A percentile compares a stretch with the other conserved stretches of the same genome.
Evolutionary conservation across 768 basidiomycete genomes (phyloP).

Genomic region (Tylopilus sp.): DNA sequence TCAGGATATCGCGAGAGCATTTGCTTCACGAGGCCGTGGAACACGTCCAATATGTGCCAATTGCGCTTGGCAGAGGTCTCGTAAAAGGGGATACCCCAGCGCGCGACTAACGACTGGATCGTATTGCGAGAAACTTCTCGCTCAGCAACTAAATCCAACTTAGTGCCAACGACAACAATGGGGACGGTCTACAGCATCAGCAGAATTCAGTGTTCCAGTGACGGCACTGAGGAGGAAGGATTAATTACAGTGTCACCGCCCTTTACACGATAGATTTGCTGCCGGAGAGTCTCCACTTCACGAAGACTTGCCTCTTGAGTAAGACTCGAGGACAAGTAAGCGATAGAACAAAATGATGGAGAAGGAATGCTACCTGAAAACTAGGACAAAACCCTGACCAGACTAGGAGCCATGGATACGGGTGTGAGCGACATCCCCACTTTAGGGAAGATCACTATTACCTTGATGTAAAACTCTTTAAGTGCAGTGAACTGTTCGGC

Average conservation of each 20-base stretch:
- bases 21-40: constrained; percentile 71
- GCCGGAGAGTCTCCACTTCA: constrained; percentile 76
- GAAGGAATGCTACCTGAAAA: constrained; percentile 60
- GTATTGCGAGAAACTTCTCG: constrained; percentile 68
- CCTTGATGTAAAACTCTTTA: constrained; percentile 82
- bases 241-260: constrained; percentile 56
- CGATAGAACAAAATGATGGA: not conserved
- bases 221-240: not conserved
- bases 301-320: constrained; percentile 78
- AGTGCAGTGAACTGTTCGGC: constrained; percentile 82
- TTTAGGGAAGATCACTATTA: constrained; percentile 20
- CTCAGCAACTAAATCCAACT: constrained; percentile 76
- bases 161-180: constrained; percentile 84
- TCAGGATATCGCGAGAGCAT: constrained; percentile 67
- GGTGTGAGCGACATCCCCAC: not conserved
- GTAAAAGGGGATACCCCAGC: constrained; percentile 75
- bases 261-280: constrained; percentile 79
- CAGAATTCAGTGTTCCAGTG: constrained; percentile 2
- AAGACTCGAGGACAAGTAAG: constrained; percentile 43
- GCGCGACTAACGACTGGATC: constrained; percentile 59
- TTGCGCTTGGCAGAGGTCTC: constrained; percentile 87
- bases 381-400: constrained; percentile 75
- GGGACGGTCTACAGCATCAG: constrained; percentile 52
- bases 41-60: constrained; percentile 77
- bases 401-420: constrained; percentile 37